Conservation (phyloP, 352 stramenopile species). For the Phytophthora melonis region DNA sequence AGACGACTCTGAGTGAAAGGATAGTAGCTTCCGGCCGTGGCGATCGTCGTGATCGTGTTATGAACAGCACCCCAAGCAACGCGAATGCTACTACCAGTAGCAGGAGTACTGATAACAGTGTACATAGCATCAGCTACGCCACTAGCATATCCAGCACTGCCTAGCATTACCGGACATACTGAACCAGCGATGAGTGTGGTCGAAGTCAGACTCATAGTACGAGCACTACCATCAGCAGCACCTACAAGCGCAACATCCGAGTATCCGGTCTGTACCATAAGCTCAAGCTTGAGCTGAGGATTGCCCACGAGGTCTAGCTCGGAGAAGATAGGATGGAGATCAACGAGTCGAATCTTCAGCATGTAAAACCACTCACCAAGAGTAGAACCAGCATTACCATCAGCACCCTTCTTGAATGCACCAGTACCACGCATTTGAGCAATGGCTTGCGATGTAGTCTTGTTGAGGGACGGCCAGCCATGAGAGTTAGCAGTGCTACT, state of each 20-base stretch:
- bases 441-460: not conserved
- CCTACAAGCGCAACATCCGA: too few species aligned
- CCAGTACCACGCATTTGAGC: conserved; percentile 3
- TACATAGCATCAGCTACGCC: too few species aligned
- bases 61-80: not conserved
- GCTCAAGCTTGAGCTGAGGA: not conserved
- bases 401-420: not conserved
- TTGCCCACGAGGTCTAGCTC: not conserved
- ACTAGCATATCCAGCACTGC: too few species aligned
- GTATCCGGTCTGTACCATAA: not conserved
- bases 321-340: not conserved
- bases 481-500: not conserved
- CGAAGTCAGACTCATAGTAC: not conserved
- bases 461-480: not conserved
- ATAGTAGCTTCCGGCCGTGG: not conserved
- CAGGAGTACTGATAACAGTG: too few species aligned
- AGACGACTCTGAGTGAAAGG: not conserved
- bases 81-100: too few species aligned
- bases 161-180: not conserved
- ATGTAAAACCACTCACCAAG: conserved; percentile 7
- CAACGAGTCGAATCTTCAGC: not conserved
- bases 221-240: not conserved
- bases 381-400: not conserved
- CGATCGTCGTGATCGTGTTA: not conserved
- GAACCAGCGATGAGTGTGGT: too few species aligned